Conservation (phyloP, 495 filamentous ascomycete genomes). For the Daldinia decipiens region DNA sequence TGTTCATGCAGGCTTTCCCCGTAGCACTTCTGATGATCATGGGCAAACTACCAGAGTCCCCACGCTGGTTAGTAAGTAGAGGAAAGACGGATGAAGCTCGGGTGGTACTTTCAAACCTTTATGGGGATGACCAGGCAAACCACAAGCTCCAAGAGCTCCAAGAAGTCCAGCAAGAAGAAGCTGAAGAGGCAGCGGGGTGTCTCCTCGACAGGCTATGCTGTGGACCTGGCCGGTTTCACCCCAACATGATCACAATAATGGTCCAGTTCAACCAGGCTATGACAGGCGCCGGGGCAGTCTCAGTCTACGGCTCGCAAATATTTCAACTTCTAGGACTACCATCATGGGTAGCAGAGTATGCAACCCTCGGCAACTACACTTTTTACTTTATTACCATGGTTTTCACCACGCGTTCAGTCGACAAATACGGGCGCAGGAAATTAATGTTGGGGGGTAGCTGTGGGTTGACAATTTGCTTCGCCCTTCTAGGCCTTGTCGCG, state of each 20-base stretch:
- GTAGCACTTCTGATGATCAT: conserved; percentile 59
- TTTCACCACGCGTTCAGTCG: conserved; percentile 62
- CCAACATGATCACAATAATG: conserved; percentile 65
- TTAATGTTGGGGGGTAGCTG: conserved; percentile 61
- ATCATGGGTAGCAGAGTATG: conserved; percentile 53
- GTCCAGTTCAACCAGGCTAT: conserved; percentile 68
- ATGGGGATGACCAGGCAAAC: conserved; percentile 58
- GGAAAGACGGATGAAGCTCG: conserved; percentile 56
- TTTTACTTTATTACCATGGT: conserved; percentile 67
- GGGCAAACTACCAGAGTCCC: conserved; percentile 62
- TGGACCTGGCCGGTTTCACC: conserved; percentile 60
- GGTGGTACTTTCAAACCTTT: conserved; percentile 53
- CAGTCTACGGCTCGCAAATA: conserved; percentile 68
- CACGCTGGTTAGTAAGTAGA: conserved; percentile 63
- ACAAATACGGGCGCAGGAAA: conserved; percentile 62
- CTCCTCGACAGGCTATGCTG: conserved; percentile 58
- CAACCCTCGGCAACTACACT: conserved; percentile 65
- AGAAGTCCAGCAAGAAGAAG: conserved; percentile 57
- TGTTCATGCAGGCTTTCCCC: conserved; percentile 67
- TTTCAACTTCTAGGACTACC: conserved; percentile 64
- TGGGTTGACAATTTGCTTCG: conserved; percentile 57
- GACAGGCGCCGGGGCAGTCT: conserved; percentile 65
- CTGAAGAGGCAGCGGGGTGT: conserved; percentile 56
- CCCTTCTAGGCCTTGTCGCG: conserved; percentile 55
- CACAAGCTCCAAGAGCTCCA: conserved; percentile 58